Conservation (phyloP, 2,329 filamentous ascomycete genomes). For the Microthyrium microscopicum region DNA sequence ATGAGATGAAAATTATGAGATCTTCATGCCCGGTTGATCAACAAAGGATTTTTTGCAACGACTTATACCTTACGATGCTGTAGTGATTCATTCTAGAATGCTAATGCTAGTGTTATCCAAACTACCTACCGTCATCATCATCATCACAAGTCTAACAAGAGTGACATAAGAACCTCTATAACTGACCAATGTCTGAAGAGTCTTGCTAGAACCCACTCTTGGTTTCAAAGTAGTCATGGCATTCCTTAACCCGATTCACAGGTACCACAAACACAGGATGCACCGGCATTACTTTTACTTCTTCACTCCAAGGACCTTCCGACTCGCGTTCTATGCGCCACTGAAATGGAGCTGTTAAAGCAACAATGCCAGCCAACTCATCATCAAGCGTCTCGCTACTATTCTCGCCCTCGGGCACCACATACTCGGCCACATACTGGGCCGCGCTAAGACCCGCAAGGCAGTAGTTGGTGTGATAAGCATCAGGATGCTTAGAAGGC, state of each 20-base stretch:
- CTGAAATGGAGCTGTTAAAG: slow-evolving; percentile 5
- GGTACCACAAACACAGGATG: slow-evolving; percentile 82
- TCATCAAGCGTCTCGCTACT: slow-evolving; percentile 13
- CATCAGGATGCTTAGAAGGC: slow-evolving; percentile 75
- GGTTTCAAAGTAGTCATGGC: slow-evolving; percentile 46
- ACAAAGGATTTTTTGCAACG: too few species aligned
- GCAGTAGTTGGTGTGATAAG: slow-evolving; percentile 88
- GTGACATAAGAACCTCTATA: too few species aligned
- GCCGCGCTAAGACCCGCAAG: slow-evolving; percentile 70
- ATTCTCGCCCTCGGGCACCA: slow-evolving; percentile 17
- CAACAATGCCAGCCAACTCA: slow-evolving; percentile 8
- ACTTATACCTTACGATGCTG: too few species aligned
- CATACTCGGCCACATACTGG: slow-evolving; percentile 46
- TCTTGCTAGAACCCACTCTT: slow-evolving; percentile 41
- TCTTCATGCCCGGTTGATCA: too few species aligned
- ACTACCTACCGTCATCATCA: too few species aligned
- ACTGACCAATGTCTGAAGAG: too few species aligned
- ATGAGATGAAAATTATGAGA: too few species aligned
- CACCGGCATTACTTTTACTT: slow-evolving; percentile 51
- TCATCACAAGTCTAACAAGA: too few species aligned
- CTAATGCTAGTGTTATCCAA: too few species aligned
- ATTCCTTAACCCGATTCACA: slow-evolving; percentile 46
- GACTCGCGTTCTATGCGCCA: slow-evolving; percentile 21
- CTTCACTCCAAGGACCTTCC: slow-evolving; percentile 48
- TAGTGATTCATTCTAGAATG: too few species aligned